These are phyloP conservation scores for Solanum bulbocastanum DNA, from an alignment of 257 asterid genomes.

Conservation along the genomic window DNA sequence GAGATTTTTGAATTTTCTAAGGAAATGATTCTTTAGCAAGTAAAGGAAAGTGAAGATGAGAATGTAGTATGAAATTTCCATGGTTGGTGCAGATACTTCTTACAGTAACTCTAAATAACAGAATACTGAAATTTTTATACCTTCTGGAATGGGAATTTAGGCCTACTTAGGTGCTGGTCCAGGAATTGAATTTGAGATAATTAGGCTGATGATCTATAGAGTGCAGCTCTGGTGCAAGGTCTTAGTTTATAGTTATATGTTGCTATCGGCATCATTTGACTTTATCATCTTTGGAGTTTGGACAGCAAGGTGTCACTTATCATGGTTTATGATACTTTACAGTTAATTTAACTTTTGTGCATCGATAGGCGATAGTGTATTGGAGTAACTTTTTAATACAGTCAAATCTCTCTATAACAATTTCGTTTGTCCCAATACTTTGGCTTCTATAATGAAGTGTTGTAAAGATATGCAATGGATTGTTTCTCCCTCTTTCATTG, in stretches of 20 bases:
- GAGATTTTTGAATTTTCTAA: conserved; percentile 30
- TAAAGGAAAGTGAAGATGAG: conserved; percentile 6
- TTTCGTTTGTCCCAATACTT: fast-evolving
- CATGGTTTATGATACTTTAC: background rate
- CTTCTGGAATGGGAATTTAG: background rate
- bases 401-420: background rate
- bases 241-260: background rate
- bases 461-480: no score
- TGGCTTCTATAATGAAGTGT: background rate
- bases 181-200: background rate
- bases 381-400: background rate
- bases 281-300: background rate
- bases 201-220: background rate
- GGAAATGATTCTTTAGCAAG: conserved; percentile 11
- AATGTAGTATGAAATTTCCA: conserved; percentile 8
- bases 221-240: background rate
- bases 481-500: no score
- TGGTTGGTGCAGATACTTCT: background rate
- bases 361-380: background rate
- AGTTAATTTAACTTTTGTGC: background rate
- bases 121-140: background rate
- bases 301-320: background rate
- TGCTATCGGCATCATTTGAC: background rate
- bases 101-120: background rate
- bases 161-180: background rate